These are phyloP conservation scores for Oryza nivara DNA, from an alignment of 176 grass and related monocot species.

Conservation along the genomic window DNA sequence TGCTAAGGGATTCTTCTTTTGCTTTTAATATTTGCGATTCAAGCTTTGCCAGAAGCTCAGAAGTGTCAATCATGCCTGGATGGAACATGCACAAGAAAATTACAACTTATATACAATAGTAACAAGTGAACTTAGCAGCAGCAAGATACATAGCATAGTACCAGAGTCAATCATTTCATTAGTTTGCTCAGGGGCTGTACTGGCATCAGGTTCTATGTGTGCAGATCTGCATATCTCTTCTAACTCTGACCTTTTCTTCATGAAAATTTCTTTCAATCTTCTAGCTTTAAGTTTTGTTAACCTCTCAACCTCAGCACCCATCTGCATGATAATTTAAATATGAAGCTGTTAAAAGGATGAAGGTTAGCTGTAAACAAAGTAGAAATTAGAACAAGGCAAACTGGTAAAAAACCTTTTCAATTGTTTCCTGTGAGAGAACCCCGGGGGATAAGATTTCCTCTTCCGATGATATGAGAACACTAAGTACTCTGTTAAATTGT, in stretches of 20 bases:
- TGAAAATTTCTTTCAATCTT: conserved; percentile 84
- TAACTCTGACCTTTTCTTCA: conserved; percentile 78
- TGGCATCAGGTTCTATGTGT: conserved; percentile 88
- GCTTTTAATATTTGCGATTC: conserved; percentile 84
- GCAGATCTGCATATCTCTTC: conserved; percentile 89
- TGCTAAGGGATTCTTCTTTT: conserved; percentile 82
- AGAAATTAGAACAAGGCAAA: conserved; percentile 23
- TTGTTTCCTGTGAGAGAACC: conserved; percentile 71
- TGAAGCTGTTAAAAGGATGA: conserved; percentile 7
- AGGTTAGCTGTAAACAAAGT: conserved; percentile 5
- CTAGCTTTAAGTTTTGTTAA: conserved; percentile 82
- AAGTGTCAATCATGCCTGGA: conserved; percentile 82
- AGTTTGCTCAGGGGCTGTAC: conserved; percentile 76
- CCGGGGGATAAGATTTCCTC: conserved; percentile 66
- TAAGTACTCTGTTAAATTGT: conserved; percentile 66
- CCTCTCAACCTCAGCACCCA: conserved; percentile 73
- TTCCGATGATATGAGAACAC: conserved; percentile 65
- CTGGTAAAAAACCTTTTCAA: conserved; percentile 68
- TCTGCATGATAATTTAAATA: conserved; percentile 51
- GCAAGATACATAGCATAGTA: conserved; percentile 39
- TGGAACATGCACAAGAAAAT: conserved; percentile 28
- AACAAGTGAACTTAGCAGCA: conserved; percentile 21
- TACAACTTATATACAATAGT: conserved; percentile 21
- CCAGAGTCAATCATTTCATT: conserved; percentile 87
- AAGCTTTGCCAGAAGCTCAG: conserved; percentile 80